phyloP scores from a whole-genome alignment of 805 yeast genomes.

The Suhomyces canberraensis region DNA sequence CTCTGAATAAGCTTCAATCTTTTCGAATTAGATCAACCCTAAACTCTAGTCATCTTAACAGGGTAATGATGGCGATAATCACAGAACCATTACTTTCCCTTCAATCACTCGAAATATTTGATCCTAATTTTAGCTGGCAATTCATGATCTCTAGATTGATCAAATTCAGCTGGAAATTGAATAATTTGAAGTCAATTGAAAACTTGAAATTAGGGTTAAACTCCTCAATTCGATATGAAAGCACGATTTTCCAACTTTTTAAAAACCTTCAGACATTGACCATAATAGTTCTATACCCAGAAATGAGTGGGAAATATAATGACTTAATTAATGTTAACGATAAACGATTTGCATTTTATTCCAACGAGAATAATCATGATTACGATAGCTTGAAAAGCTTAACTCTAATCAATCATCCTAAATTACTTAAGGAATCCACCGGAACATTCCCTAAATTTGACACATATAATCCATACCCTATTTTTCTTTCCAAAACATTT shows the following conservation, averaged over 20 bases:
- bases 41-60: conserved; percentile 21
- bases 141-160: conserved; percentile 21
- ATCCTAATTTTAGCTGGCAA: conserved; percentile 23
- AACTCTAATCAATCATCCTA: conserved; percentile 27
- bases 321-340: conserved; percentile 17
- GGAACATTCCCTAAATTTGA: conserved; percentile 9
- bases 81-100: conserved; percentile 20
- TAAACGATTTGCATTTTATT: conserved; percentile 9
- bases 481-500: conserved; percentile 19
- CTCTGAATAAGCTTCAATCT: conserved; percentile 15
- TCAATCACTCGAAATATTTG: conserved; percentile 25
- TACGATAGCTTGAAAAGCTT: conserved; percentile 16
- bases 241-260: conserved; percentile 21
- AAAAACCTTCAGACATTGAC: conserved; percentile 22
- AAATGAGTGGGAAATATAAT: conserved; percentile 14
- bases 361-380: neutral
- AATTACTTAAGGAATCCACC: conserved; percentile 13
- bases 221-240: conserved; percentile 18
- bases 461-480: conserved; percentile 24
- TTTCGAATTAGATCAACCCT: conserved; percentile 21
- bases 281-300: conserved; percentile 18
- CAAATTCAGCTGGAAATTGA: conserved; percentile 24
- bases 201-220: conserved; percentile 26
- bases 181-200: conserved; percentile 18
- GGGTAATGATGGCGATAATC: conserved; percentile 26